Conservation (phyloP, 257 asterid genomes). For the Jaltomata sinuosa region DNA sequence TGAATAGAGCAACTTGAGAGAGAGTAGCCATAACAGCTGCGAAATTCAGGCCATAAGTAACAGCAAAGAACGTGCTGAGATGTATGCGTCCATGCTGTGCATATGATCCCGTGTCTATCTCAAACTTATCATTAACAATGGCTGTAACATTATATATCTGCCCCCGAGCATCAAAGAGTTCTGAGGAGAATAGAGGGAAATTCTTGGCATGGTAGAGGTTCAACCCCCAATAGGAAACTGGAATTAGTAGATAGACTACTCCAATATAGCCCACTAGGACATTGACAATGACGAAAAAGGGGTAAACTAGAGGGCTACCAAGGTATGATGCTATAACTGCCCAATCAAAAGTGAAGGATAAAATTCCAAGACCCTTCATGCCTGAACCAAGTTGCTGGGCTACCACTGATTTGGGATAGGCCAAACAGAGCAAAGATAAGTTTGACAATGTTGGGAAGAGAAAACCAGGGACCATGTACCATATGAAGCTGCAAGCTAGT, state of each 20-base stretch:
- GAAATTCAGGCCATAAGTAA: constrained; percentile 54
- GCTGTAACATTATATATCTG: constrained; percentile 31
- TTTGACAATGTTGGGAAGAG: constrained; percentile 30
- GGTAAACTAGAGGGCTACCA: constrained; percentile 55
- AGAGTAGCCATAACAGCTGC: constrained; percentile 56
- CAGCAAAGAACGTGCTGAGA: constrained; percentile 41
- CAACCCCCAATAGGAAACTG: constrained; percentile 51
- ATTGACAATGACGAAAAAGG: constrained; percentile 56
- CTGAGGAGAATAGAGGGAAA: constrained; percentile 45
- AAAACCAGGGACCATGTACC: constrained; percentile 51
- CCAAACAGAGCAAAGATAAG: constrained; percentile 44
- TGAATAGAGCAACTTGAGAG: constrained; percentile 54
- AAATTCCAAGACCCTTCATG: constrained; percentile 52
- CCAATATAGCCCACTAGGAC: constrained; percentile 37
- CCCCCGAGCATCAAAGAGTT: constrained; percentile 27
- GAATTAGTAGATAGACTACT: constrained; percentile 31
- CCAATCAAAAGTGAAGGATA: constrained; percentile 60
- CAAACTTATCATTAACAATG: constrained; percentile 52
- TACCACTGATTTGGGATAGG: constrained; percentile 35
- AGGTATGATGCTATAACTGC: constrained; percentile 38
- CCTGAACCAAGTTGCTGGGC: constrained; percentile 74
- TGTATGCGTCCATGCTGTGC: constrained; percentile 31
- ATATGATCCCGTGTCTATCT: constrained; percentile 38
- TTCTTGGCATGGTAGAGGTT: constrained; percentile 47
- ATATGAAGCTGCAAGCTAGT: constrained; percentile 39